Percentiles rank a stretch among this genome's conserved stretches.
phyloP scores from a whole-genome alignment of 352 stramenopile species.

The Phytophthora pini region DNA sequence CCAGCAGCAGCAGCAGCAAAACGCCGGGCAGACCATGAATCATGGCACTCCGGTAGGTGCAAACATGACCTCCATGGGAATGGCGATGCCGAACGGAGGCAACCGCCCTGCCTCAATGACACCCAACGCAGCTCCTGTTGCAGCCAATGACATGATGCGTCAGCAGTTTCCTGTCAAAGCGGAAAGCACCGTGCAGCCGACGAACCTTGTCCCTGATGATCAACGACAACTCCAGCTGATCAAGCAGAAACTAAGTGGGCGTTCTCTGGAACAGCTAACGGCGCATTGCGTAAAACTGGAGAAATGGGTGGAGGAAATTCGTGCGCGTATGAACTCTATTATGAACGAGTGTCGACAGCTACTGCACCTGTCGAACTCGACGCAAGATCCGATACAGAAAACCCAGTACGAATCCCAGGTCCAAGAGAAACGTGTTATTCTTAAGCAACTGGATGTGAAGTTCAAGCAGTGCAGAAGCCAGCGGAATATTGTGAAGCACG shows the following conservation, averaged over 20 bases:
- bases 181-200: constrained; percentile 33
- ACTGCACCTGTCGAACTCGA: constrained; percentile 77
- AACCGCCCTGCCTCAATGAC: constrained; percentile 18
- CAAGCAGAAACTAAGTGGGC: constrained; percentile 72
- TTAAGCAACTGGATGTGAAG: constrained; percentile 82
- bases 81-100: constrained; percentile 35
- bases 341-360: constrained; percentile 86
- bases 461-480: constrained; percentile 84
- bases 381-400: constrained; percentile 66
- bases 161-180: constrained; percentile 29
- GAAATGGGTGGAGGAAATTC: constrained; percentile 80
- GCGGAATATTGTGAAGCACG: constrained; percentile 82
- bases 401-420: constrained; percentile 73
- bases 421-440: constrained; percentile 67
- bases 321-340: constrained; percentile 79
- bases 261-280: constrained; percentile 77
- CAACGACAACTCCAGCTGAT: constrained; percentile 76
- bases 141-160: constrained; percentile 18
- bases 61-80: constrained; percentile 34
- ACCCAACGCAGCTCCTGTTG: constrained; percentile 9
- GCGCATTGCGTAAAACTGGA: constrained; percentile 85
- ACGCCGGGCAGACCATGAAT: constrained; percentile 17
- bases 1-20: constrained; percentile 32
- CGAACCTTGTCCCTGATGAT: constrained; percentile 71
- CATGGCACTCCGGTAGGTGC: constrained; percentile 2